Conservation (phyloP, 2,329 filamentous ascomycete species). For the Achaetomium macrosporum region DNA sequence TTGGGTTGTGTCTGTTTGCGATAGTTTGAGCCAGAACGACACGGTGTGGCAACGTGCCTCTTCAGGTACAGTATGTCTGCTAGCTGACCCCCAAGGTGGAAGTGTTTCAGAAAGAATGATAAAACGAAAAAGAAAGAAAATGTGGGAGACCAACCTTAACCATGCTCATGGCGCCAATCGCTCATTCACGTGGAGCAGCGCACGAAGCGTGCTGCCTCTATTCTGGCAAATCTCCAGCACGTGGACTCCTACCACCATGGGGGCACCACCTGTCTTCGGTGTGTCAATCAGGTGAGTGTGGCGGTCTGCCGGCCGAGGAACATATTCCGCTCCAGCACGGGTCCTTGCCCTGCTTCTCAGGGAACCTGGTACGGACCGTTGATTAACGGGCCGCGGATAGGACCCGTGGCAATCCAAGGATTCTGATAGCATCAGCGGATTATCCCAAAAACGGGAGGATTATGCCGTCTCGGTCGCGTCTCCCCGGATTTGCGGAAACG, state of each 20-base stretch:
- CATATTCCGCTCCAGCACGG: slow-evolving; percentile 6
- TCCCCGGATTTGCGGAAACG: slow-evolving; percentile 22
- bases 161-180: neutral
- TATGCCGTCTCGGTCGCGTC: slow-evolving; percentile 16
- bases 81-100: neutral
- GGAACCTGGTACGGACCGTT: slow-evolving; percentile 22
- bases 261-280: neutral
- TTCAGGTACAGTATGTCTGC: neutral
- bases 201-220: neutral
- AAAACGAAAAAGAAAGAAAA: neutral
- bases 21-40: slow-evolving; percentile 10
- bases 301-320: slow-evolving; percentile 8
- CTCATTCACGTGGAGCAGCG: slow-evolving; percentile 8
- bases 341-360: neutral
- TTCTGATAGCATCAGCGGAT: slow-evolving; percentile 15
- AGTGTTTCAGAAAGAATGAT: neutral
- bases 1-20: slow-evolving; percentile 14
- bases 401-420: slow-evolving; percentile 16
- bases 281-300: slow-evolving; percentile 10
- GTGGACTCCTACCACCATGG: slow-evolving; percentile 1
- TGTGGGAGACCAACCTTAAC: neutral
- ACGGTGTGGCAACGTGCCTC: neutral
- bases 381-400: slow-evolving; percentile 23
- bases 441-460: slow-evolving; percentile 15
- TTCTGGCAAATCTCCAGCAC: neutral